Percentiles rank a stretch among this genome's conserved stretches.
Evolutionary conservation across 306 rosid genomes (phyloP).

Genomic region (Vigna reflexopilosa): DNA sequence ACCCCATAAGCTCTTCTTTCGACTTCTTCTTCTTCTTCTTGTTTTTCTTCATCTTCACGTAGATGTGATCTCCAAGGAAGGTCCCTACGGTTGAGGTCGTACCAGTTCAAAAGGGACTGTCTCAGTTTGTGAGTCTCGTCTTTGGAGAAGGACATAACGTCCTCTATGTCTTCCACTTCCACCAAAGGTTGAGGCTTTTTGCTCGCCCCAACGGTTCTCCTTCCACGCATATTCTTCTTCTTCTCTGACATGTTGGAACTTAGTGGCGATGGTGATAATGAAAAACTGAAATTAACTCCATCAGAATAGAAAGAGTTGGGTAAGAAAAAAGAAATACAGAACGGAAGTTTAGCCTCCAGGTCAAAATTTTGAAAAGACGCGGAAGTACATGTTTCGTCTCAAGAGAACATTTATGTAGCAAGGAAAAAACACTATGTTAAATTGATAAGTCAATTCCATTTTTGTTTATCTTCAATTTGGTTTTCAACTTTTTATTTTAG

Average conservation of each 20-base stretch:
- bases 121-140: slow-evolving; percentile 59
- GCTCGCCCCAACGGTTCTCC: not conserved
- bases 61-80: slow-evolving; percentile 80
- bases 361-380: slow-evolving; percentile 3
- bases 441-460: too few species aligned
- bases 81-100: slow-evolving; percentile 69
- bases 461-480: too few species aligned
- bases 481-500: too few species aligned
- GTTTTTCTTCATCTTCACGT: not conserved
- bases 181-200: slow-evolving; percentile 29
- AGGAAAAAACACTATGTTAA: too few species aligned
- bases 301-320: not conserved
- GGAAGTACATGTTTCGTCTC: too few species aligned
- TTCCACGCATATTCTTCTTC: not conserved
- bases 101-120: slow-evolving; percentile 70
- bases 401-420: too few species aligned
- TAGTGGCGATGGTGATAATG: not conserved
- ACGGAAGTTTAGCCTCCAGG: not conserved
- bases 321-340: not conserved
- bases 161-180: slow-evolving; percentile 69
- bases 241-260: slow-evolving; percentile 48
- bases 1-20: slow-evolving; percentile 75
- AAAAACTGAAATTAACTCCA: slow-evolving; percentile 10
- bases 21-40: slow-evolving; percentile 41
- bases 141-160: slow-evolving; percentile 54